Conservation (phyloP, 2,329 filamentous ascomycete genomes). For the Pseudopithomyces maydicus region DNA sequence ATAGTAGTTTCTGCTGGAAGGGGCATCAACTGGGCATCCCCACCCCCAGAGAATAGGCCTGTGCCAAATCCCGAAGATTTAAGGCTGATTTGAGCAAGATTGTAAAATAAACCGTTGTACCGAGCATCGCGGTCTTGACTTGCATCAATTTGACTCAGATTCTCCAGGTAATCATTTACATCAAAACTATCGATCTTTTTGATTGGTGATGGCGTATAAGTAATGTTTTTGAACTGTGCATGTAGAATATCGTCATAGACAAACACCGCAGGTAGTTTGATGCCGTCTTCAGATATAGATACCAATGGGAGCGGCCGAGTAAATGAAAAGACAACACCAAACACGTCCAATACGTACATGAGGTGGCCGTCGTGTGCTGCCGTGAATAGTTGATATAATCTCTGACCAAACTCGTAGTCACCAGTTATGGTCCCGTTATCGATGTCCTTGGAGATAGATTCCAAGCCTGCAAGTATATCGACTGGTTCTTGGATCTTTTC, state of each 20-base stretch:
- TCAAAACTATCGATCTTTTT: slow-evolving; percentile 62
- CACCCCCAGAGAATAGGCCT: slow-evolving; percentile 52
- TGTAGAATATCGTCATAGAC: slow-evolving; percentile 54
- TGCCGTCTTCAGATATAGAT: slow-evolving; percentile 66
- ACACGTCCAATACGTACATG: slow-evolving; percentile 58
- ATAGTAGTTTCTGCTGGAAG: slow-evolving; percentile 51
- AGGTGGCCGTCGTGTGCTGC: slow-evolving; percentile 71
- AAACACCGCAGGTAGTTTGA: slow-evolving; percentile 63
- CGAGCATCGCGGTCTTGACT: slow-evolving; percentile 64
- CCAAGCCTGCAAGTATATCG: slow-evolving; percentile 49
- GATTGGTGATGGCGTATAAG: slow-evolving; percentile 57
- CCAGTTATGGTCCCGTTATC: slow-evolving; percentile 42
- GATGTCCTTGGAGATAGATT: slow-evolving; percentile 46
- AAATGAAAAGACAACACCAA: slow-evolving; percentile 57
- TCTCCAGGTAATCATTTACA: slow-evolving; percentile 54
- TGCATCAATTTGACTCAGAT: slow-evolving; percentile 52
- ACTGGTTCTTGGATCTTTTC: slow-evolving; percentile 52
- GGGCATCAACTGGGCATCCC: slow-evolving; percentile 50
- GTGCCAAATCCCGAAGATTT: slow-evolving; percentile 46
- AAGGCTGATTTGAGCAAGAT: slow-evolving; percentile 50
- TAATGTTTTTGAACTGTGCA: slow-evolving; percentile 49
- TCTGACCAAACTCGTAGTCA: slow-evolving; percentile 54
- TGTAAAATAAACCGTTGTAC: slow-evolving; percentile 58
- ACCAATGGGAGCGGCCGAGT: slow-evolving; percentile 58
- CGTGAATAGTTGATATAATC: slow-evolving; percentile 59